Conservation (phyloP, 2,329 filamentous ascomycete species). For the Aaosphaeria pasadenensis region DNA sequence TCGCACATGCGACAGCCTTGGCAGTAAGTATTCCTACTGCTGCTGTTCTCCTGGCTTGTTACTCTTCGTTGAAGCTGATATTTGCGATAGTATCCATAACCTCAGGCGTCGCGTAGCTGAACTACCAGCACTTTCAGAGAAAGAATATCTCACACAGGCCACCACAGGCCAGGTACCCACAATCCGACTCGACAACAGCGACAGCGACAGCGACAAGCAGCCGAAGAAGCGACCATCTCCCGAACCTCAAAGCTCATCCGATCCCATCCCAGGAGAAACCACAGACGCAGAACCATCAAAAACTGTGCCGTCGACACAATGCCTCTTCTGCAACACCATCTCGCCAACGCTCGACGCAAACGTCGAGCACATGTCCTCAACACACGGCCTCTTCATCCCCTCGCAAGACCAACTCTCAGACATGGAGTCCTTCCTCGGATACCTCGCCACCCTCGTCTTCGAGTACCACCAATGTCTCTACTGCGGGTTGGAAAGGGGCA, state of each 20-base stretch:
- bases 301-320: constrained; percentile 9
- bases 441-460: constrained; percentile 24
- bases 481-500: constrained; percentile 25
- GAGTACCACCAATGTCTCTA: constrained; percentile 35
- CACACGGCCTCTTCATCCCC: constrained; percentile 23
- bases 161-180: background rate
- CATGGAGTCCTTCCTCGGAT: constrained; percentile 26
- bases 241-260: constrained; percentile 1
- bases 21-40: constrained; percentile 8
- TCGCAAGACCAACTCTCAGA: constrained; percentile 18
- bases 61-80: background rate
- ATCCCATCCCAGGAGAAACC: background rate
- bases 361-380: constrained; percentile 21
- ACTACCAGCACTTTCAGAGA: constrained; percentile 4
- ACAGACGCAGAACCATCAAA: background rate
- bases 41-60: no score
- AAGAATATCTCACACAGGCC: constrained; percentile 2
- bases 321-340: constrained; percentile 23
- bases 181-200: background rate
- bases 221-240: background rate
- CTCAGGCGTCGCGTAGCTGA: constrained; percentile 7
- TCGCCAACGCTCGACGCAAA: constrained; percentile 11
- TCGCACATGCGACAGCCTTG: constrained; percentile 16
- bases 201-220: background rate
- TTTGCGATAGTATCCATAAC: constrained; percentile 6